Evolutionary conservation across 1,284 basidiomycete species (phyloP), one percentile per base, ranked within the genome.

Genomic region (Cryptococcus sp.): DNA sequence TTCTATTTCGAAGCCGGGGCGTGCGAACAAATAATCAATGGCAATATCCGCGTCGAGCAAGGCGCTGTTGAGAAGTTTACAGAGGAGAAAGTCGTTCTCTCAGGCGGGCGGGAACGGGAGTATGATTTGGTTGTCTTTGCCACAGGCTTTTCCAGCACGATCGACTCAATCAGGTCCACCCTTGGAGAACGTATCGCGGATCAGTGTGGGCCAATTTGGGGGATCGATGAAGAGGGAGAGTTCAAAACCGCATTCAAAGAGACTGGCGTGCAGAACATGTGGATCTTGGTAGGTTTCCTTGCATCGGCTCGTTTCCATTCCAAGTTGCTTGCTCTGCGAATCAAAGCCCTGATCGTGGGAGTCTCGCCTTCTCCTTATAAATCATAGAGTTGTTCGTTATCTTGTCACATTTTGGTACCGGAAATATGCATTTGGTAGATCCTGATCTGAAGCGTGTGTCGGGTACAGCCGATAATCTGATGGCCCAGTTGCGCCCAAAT

Each of bases 51-150:
- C 48, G 64, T 69, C 40, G 57, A 63, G 41, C 60, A 59, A 25
- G 68, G 68, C 11, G 57, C 21, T 22, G 54, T 67, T 16, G 67
- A 61, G 19, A 13, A 41, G 41, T 66, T 66, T 53, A 60, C 56
- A 3, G 44, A 48, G 24, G 60, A 66, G 54, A 56, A 52, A 40
- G 62, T 65, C 45, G 34, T 65, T 3, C 54, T 66, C 10, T 36
- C 16, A 22, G 64, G 58, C 10, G 62, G 48, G 1, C 52, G 63
- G 7, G 80, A 80, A 55, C 61, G 85, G 25, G 71, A 81, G 10
- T 84, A 82, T 13, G 86, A 88, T 64, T 78, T 85, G 7, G 79
- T 88, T 24, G 59, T 88, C 14, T 81, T 83, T 66, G 82, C 83
- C 2, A 85, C 83, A 9, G 84, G 84, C 78, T 84, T 63, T 51